Percentiles rank a stretch among this genome's conserved stretches.
phyloP scores from a whole-genome alignment of 345 rosid genomes.

The Dimocarpus longan region DNA sequence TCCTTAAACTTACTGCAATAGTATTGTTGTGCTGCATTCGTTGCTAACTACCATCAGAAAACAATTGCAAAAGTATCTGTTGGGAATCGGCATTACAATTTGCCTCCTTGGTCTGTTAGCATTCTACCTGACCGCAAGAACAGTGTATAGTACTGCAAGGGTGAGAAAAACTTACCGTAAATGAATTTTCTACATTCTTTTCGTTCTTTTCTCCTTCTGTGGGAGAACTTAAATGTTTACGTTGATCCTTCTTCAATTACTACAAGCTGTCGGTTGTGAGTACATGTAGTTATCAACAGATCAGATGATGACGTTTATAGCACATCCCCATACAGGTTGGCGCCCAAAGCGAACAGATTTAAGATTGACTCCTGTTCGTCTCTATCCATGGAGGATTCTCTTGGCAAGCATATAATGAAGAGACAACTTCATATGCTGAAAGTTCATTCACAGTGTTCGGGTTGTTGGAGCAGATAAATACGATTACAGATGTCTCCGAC shows the following conservation, averaged over 20 bases:
- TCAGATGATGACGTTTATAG: background rate
- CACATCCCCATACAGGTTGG: constrained; percentile 58
- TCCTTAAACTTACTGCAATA: constrained; percentile 17
- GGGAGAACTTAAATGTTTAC: background rate
- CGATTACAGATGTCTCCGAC: no score
- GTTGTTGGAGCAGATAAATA: no score
- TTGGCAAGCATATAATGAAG: no score
- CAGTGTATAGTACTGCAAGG: constrained; percentile 97
- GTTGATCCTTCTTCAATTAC: background rate
- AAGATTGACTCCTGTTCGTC: no score
- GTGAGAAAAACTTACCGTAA: constrained; percentile 41
- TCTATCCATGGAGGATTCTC: no score
- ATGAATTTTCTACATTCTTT: background rate
- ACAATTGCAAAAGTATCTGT: constrained; percentile 77
- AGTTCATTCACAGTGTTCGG: no score
- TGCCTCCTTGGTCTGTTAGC: constrained; percentile 99
- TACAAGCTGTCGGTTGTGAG: background rate
- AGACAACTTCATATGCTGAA: no score
- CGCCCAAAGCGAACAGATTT: constrained; percentile 77
- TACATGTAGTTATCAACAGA: background rate
- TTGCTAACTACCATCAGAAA: constrained; percentile 72
- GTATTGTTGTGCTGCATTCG: constrained; percentile 88
- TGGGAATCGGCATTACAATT: constrained; percentile 73
- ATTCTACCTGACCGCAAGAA: constrained; percentile 98
- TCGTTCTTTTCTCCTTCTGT: background rate